A percentile compares a stretch with the other conserved stretches of the same genome.
These are phyloP conservation scores for Apiotrichum siamense DNA, from an alignment of 1,284 basidiomycete species.

Conservation along the genomic window DNA sequence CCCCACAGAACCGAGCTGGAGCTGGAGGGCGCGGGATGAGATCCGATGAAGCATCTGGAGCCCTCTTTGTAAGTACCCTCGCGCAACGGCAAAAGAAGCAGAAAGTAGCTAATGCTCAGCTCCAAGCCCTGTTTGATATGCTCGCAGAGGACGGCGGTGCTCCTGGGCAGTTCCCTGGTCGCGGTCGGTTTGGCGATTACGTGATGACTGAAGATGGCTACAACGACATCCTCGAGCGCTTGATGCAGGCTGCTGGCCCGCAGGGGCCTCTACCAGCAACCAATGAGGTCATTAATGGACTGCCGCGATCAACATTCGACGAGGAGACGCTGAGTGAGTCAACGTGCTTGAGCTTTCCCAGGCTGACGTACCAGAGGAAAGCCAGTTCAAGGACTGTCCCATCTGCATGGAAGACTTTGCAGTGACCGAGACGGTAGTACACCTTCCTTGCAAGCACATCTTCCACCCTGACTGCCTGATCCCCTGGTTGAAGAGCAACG, in stretches of 20 bases:
- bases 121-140: constrained; percentile 29
- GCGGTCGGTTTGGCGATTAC: constrained; percentile 42
- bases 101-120: constrained; percentile 18
- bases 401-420: constrained; percentile 45
- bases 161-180: constrained; percentile 10
- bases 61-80: constrained; percentile 23
- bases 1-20: background rate
- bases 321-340: constrained; percentile 34
- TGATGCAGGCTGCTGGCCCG: constrained; percentile 45
- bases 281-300: constrained; percentile 37
- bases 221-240: constrained; percentile 39
- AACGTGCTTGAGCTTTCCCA: background rate
- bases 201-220: constrained; percentile 43
- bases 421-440: constrained; percentile 36
- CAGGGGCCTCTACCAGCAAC: constrained; percentile 44
- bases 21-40: constrained; percentile 4
- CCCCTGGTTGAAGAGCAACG: constrained; percentile 45
- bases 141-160: constrained; percentile 25
- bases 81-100: too few species aligned
- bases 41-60: constrained; percentile 2
- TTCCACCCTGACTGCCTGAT: constrained; percentile 45
- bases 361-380: constrained; percentile 23
- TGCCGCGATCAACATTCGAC: constrained; percentile 40
- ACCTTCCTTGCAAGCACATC: constrained; percentile 43
- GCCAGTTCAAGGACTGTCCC: constrained; percentile 42